These are phyloP conservation scores for Neurospora sp. DNA, from an alignment of 495 filamentous ascomycete species.

Conservation along the genomic window DNA sequence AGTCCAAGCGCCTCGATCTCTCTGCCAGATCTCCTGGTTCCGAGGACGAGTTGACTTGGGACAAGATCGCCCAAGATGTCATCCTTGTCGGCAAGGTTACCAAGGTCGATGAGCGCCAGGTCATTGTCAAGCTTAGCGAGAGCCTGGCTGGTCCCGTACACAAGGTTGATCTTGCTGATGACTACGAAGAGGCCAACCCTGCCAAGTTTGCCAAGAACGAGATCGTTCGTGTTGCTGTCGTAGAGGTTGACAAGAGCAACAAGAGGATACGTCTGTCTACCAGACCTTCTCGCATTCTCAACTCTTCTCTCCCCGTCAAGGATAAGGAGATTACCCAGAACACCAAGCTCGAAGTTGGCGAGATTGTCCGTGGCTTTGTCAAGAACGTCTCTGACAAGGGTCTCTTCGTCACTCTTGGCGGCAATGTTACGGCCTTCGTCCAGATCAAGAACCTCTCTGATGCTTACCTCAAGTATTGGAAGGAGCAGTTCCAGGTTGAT, in stretches of 20 bases:
- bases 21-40: conserved; percentile 52
- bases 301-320: conserved; percentile 71
- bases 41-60: conserved; percentile 48
- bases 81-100: conserved; percentile 74
- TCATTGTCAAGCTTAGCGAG: conserved; percentile 80
- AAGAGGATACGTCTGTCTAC: conserved; percentile 73
- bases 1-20: conserved; percentile 69
- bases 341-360: conserved; percentile 63
- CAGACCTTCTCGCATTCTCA: conserved; percentile 80
- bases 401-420: conserved; percentile 70
- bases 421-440: conserved; percentile 69
- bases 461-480: conserved; percentile 89
- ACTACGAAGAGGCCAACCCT: conserved; percentile 64
- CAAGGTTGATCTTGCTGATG: conserved; percentile 71
- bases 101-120: conserved; percentile 69
- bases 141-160: conserved; percentile 61
- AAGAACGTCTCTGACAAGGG: conserved; percentile 79
- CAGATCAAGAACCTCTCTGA: conserved; percentile 84
- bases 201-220: conserved; percentile 65
- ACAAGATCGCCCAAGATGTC: conserved; percentile 64
- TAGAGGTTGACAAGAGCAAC: conserved; percentile 69
- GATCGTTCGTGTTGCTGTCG: conserved; percentile 70
- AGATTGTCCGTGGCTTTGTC: conserved; percentile 80
- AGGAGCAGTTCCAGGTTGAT: conserved; percentile 71
- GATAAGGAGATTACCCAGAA: conserved; percentile 66